Evolutionary conservation across 2,329 filamentous ascomycete genomes (phyloP), one percentile per base, ranked within the genome.

Genomic region (Thelonectria discophora): DNA sequence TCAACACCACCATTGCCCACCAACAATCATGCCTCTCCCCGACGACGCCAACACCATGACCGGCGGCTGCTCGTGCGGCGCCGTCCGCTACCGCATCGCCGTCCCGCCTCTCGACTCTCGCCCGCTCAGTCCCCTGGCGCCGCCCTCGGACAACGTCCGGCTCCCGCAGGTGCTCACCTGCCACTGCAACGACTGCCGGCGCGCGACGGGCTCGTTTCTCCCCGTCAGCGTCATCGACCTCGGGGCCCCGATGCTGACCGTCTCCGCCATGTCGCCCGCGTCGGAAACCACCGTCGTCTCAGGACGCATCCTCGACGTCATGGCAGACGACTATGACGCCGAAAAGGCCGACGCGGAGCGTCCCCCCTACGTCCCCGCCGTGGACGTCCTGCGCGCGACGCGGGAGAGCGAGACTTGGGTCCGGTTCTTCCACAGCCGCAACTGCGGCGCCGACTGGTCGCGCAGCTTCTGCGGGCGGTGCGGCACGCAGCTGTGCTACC

Each of bases 391-490:
- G 6, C 58, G 60, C 5, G 64, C 67, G 7, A 47, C 24, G 37
- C 50, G 51, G 1, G 55, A 64, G 42, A 60, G 47, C 39, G 52
- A 57, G 43, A 66, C 64, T 5, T 72, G 67, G 65, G 39, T 73
- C 12, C 63, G 70, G 13, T 73, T 70, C 64, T 73, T 65, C 46
- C 71, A 72, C 48, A 63, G 63, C 34, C 30, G 17, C 3, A 51
- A 58, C n/a, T 67, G 67, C 39, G 54, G 60, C 18, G 34, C 48
- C 4, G 55, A 51, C 1, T 45, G 45, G 42, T 71, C 72, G 0
- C 70, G 72, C 11, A 64, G 60, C 43, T 74, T 73, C 50, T 74
- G 72, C 18, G 65, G 65, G 0, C 69, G 72, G 9, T 73, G 70
- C 48, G 70, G 72, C 3, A 60, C 69, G 0, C 62, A 58, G 6